Evolutionary conservation across 768 basidiomycete species (phyloP).

Genomic region (Saitozyma podzolica): DNA sequence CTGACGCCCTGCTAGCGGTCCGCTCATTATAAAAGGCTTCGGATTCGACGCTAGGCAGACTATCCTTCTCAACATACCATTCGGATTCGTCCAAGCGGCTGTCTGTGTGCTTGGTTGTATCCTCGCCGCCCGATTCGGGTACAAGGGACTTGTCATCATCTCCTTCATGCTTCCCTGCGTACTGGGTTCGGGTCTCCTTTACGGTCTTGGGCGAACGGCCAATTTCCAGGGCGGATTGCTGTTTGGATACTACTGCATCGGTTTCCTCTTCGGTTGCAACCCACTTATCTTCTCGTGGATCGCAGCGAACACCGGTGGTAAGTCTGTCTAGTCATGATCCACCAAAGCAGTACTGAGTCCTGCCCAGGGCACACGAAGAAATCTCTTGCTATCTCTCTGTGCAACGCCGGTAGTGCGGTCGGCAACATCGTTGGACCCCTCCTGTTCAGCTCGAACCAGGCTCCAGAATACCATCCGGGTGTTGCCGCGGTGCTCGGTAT

Average conservation of each 20-base stretch:
- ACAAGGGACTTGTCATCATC: slow-evolving; percentile 9
- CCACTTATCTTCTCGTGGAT: slow-evolving; percentile 1
- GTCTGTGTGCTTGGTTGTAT: slow-evolving; percentile 51
- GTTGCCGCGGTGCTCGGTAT: background rate
- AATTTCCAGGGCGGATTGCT: background rate
- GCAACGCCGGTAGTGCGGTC: background rate
- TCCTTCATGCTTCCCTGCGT: slow-evolving; percentile 15
- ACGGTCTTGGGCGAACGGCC: slow-evolving; percentile 1
- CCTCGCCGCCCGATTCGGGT: slow-evolving; percentile 35
- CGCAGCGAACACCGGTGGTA: background rate
- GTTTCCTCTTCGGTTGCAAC: background rate
- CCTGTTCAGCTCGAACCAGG: background rate
- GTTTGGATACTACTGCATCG: slow-evolving; percentile 1
- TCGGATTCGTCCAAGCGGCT: slow-evolving; percentile 54
- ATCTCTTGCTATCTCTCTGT: background rate
- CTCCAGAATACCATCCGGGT: background rate
- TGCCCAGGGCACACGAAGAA: background rate
- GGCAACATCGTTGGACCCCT: slow-evolving; percentile 1
- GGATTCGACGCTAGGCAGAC: slow-evolving; percentile 56
- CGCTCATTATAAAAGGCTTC: slow-evolving; percentile 54
- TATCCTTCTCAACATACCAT: slow-evolving; percentile 59
- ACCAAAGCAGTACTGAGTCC: no score
- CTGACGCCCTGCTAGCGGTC: background rate
- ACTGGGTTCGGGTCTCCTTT: slow-evolving; percentile 14
- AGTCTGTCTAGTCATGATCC: no score